phyloP scores from a whole-genome alignment of 768 basidiomycete species.

The Boletus pseudopeckii region DNA sequence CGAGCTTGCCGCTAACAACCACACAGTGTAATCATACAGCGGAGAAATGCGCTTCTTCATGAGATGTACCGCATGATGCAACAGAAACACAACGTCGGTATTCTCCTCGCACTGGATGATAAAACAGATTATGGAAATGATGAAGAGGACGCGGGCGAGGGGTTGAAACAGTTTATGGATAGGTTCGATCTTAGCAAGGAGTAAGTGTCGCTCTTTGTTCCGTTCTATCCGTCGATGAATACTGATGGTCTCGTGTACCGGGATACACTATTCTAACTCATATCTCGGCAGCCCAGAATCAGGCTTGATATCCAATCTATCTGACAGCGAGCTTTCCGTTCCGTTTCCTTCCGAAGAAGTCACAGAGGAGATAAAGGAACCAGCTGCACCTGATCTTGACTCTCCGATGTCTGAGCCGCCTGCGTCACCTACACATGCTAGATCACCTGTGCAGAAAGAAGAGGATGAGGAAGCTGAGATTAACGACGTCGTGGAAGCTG shows the following conservation, averaged over 20 bases:
- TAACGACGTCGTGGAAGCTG: conserved; percentile 8
- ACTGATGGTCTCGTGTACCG: conserved; percentile 1
- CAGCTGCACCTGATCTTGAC: conserved; percentile 19
- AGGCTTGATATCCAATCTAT: conserved; percentile 39
- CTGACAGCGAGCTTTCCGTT: conserved; percentile 30
- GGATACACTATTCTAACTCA: conserved; percentile 5
- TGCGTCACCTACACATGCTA: conserved; percentile 23
- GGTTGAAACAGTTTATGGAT: conserved; percentile 49
- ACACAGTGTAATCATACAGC: conserved; percentile 55
- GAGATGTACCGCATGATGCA: conserved; percentile 70
- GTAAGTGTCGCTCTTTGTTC: conserved; percentile 34
- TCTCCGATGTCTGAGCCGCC: conserved; percentile 35
- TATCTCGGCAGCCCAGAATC: conserved; percentile 35
- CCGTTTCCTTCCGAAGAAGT: conserved; percentile 14
- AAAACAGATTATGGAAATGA: conserved; percentile 31
- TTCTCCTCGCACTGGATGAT: conserved; percentile 37
- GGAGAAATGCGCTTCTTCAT: conserved; percentile 66
- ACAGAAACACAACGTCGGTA: conserved; percentile 45
- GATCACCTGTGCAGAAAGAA: conserved; percentile 22
- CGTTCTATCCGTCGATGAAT: neutral
- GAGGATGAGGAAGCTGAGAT: conserved; percentile 27
- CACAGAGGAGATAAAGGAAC: conserved; percentile 6
- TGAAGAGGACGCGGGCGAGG: conserved; percentile 39
- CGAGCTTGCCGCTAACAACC: neutral
- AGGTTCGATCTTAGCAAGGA: conserved; percentile 52